phyloP scores from a whole-genome alignment of 1,284 basidiomycete genomes.

The Spongispora temasekensis region DNA sequence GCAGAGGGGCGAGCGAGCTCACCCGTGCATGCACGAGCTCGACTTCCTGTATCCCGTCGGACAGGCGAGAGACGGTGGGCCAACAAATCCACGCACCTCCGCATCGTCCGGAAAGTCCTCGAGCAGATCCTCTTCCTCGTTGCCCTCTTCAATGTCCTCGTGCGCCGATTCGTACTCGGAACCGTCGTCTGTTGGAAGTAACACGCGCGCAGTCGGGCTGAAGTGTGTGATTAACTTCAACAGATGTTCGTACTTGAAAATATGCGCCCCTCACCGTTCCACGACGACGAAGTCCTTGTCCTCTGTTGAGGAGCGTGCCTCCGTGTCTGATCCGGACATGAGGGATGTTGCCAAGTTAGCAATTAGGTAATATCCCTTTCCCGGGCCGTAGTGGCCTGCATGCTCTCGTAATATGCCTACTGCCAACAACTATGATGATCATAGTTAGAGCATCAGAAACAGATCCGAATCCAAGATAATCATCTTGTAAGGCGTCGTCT shows the following conservation, averaged over 20 bases:
- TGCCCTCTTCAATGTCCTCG: constrained; percentile 48
- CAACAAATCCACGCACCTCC: constrained; percentile 49
- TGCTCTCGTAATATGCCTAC: no score
- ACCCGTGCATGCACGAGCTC: constrained; percentile 89
- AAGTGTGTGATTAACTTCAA: constrained; percentile 3
- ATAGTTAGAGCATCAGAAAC: no score
- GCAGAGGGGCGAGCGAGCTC: constrained; percentile 61
- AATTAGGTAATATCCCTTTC: constrained; percentile 13
- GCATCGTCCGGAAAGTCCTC: constrained; percentile 63
- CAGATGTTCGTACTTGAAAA: not conserved
- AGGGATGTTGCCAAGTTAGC: constrained; percentile 4
- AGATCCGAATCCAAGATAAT: no score
- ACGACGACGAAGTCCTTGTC: constrained; percentile 29
- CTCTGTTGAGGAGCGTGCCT: constrained; percentile 11
- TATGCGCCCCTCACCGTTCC: constrained; percentile 22
- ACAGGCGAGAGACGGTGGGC: constrained; percentile 4
- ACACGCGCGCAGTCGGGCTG: constrained; percentile 44
- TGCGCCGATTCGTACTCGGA: constrained; percentile 45
- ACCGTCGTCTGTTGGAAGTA: constrained; percentile 40
- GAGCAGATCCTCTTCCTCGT: constrained; percentile 52
- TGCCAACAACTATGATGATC: no score
- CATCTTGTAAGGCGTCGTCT: no score
- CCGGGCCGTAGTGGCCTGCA: no score
- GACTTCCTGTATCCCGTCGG: constrained; percentile 62
- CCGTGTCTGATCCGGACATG: constrained; percentile 24